Percentiles rank a stretch among this genome's conserved stretches.
Conservation (phyloP, 148 eudicot species). For the Diospyros kaki region DNA sequence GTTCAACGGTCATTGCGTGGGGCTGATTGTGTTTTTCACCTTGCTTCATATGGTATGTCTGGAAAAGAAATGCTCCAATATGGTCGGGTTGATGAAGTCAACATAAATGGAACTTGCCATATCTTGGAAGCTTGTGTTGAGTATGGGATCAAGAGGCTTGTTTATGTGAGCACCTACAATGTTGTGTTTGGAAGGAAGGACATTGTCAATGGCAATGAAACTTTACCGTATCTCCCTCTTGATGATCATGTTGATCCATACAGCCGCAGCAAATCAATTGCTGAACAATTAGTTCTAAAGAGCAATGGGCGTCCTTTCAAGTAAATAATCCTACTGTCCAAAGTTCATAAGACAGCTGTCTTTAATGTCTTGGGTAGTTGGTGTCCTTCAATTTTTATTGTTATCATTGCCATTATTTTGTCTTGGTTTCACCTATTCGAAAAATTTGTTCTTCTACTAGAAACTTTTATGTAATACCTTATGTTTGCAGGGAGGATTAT, state of each 20-base stretch:
- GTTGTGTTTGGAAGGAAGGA: slow-evolving; percentile 86
- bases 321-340: slow-evolving; percentile 31
- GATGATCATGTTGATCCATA: slow-evolving; percentile 83
- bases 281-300: slow-evolving; percentile 82
- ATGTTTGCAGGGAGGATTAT: too few species aligned
- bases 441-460: too few species aligned
- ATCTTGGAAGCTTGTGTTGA: slow-evolving; percentile 72
- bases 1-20: slow-evolving; percentile 66
- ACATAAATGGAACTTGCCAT: slow-evolving; percentile 77
- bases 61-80: slow-evolving; percentile 95
- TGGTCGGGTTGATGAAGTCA: slow-evolving; percentile 70
- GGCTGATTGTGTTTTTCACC: slow-evolving; percentile 88
- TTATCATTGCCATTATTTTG: not conserved
- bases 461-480: too few species aligned
- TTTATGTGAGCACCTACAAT: slow-evolving; percentile 82
- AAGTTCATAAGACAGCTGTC: not conserved
- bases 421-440: not conserved
- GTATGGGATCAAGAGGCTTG: slow-evolving; percentile 65
- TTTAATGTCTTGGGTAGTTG: not conserved
- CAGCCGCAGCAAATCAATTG: slow-evolving; percentile 90
- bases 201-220: slow-evolving; percentile 80
- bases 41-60: slow-evolving; percentile 96
- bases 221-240: slow-evolving; percentile 66
- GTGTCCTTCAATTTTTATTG: not conserved
- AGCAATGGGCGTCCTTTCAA: slow-evolving; percentile 75